Evolutionary conservation across 352 stramenopile genomes (phyloP).

Genomic region (Globisporangium spiculum): DNA sequence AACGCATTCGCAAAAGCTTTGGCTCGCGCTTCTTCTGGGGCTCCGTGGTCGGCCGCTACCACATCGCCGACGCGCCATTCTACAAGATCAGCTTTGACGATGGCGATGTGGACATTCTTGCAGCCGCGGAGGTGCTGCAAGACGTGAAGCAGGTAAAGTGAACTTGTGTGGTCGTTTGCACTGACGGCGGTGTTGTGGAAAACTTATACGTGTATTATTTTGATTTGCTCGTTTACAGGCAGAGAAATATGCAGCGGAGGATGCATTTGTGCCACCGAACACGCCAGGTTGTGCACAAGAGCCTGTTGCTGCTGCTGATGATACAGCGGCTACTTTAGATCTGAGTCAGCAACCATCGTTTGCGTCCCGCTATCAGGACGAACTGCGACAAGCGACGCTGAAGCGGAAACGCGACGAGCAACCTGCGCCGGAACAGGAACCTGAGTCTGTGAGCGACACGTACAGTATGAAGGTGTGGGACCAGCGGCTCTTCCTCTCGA

Average conservation of each 20-base stretch:
- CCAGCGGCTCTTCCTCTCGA: slow-evolving; percentile 60
- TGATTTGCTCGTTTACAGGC: slow-evolving; percentile 11
- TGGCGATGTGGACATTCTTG: slow-evolving; percentile 74
- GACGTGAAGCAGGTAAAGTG: slow-evolving; percentile 35
- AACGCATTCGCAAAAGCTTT: slow-evolving; percentile 70
- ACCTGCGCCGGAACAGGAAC: not conserved
- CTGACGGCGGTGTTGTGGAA: not conserved
- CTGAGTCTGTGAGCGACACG: slow-evolving; percentile 1
- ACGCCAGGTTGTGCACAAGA: not conserved
- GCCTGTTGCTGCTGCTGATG: not conserved
- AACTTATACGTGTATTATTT: not conserved
- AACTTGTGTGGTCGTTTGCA: not conserved
- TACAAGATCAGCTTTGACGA: slow-evolving; percentile 86
- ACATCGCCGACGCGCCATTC: slow-evolving; percentile 44
- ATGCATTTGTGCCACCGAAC: slow-evolving; percentile 13
- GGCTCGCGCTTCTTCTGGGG: slow-evolving; percentile 63
- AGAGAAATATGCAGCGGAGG: slow-evolving; percentile 25
- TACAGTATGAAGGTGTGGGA: slow-evolving; percentile 51
- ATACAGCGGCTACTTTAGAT: not conserved
- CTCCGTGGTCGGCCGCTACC: slow-evolving; percentile 52
- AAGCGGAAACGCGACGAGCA: slow-evolving; percentile 46
- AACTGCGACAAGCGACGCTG: slow-evolving; percentile 29
- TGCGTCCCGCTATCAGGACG: slow-evolving; percentile 20
- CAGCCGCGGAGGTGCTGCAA: slow-evolving; percentile 43
- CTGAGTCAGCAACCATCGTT: not conserved